Conservation (phyloP, 495 filamentous ascomycete species). For the Aspergillus indologenus region DNA sequence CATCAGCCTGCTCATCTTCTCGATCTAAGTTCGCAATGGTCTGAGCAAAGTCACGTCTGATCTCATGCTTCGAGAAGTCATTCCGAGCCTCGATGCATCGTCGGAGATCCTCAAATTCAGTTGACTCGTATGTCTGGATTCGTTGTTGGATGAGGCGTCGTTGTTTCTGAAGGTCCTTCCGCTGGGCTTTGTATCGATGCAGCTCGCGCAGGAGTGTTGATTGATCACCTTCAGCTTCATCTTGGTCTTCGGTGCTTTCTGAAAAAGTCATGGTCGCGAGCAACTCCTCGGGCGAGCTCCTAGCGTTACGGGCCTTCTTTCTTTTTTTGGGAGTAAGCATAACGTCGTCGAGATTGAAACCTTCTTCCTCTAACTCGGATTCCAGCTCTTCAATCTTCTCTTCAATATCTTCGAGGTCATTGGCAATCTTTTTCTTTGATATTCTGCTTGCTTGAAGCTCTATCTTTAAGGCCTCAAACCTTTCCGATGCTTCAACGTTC, state of each 20-base stretch:
- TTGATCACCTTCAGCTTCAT: not conserved
- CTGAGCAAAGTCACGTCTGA: slow-evolving; percentile 55
- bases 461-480: not conserved
- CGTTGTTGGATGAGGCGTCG: not conserved
- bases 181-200: not conserved
- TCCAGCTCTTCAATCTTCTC: slow-evolving; percentile 32
- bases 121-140: not conserved
- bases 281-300: not conserved
- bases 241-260: slow-evolving; percentile 27
- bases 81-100: slow-evolving; percentile 56
- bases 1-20: slow-evolving; percentile 43
- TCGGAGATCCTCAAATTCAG: not conserved
- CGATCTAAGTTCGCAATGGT: slow-evolving; percentile 55
- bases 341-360: not conserved
- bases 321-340: not conserved
- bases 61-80: slow-evolving; percentile 45
- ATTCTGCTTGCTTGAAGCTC: slow-evolving; percentile 20
- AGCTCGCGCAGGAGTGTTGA: not conserved
- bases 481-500: slow-evolving; percentile 18
- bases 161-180: not conserved
- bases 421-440: slow-evolving; percentile 32
- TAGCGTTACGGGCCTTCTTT: slow-evolving; percentile 8
- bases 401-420: slow-evolving; percentile 31
- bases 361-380: slow-evolving; percentile 24
- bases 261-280: not conserved